phyloP scores from a whole-genome alignment of 495 filamentous ascomycete species.

The Podospora pseudoanserina region DNA sequence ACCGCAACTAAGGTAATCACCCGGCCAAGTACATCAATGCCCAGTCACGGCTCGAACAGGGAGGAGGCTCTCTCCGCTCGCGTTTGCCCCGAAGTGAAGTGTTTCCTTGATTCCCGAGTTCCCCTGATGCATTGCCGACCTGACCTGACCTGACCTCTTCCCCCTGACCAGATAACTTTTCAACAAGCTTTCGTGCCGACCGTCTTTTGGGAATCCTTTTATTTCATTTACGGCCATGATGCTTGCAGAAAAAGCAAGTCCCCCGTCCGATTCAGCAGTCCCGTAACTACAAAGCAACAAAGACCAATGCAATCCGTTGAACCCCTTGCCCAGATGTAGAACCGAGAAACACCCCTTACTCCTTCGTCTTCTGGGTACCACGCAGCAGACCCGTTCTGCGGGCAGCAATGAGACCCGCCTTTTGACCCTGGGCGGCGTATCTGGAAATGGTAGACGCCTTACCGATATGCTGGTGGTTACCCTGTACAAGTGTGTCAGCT shows the following conservation, averaged over 20 bases:
- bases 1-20: neutral
- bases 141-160: neutral
- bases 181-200: slow-evolving; percentile 19
- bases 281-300: slow-evolving; percentile 54
- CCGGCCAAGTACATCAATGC: neutral
- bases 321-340: slow-evolving; percentile 52
- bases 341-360: slow-evolving; percentile 59
- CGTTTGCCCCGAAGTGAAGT: slow-evolving; percentile 11
- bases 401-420: slow-evolving; percentile 99
- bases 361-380: slow-evolving; percentile 99
- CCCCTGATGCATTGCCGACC: slow-evolving; percentile 18
- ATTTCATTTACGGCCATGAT: slow-evolving; percentile 36
- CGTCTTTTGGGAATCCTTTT: slow-evolving; percentile 36
- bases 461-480: slow-evolving; percentile 99
- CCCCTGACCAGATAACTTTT: slow-evolving; percentile 12
- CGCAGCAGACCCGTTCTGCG: slow-evolving; percentile 97
- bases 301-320: slow-evolving; percentile 53
- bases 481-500: slow-evolving; percentile 51
- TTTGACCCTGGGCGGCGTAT: slow-evolving; percentile 97
- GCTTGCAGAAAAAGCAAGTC: slow-evolving; percentile 32
- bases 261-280: slow-evolving; percentile 39
- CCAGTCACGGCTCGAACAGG: slow-evolving; percentile 10
- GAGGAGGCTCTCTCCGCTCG: slow-evolving; percentile 3
- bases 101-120: slow-evolving; percentile 16
- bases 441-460: slow-evolving; percentile 99